Base-by-base conservation (phyloP, 129 eudicot species). In the Ambrosia artemisiifolia region DNA sequence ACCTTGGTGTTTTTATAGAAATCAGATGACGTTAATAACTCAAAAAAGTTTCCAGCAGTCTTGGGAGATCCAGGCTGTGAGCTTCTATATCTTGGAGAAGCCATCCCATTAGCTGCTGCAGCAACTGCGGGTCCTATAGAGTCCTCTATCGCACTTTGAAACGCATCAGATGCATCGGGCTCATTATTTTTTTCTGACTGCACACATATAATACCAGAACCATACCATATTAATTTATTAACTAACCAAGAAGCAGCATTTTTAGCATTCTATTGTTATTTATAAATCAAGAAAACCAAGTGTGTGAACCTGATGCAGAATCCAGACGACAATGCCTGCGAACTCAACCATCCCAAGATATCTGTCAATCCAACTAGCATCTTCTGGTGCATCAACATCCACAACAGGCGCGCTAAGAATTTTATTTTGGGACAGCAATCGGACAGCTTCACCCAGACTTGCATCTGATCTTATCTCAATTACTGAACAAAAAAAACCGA, bases 261-360 rank as follows among this genome's bases (percentile, higher is more conserved):
- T 53, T 10, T 40, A 40, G 44, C 44, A 8, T 40, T 40, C 44
- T 38, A 30, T 19, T 19, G 35, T 42, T 65, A 75, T 65, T 17
- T 63, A 65, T 30, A 11, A 66, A 44, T 67, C 3, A 69, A 61
- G 44, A 20, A 47, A 57, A n/a, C 14, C 14, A 9, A 24, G 48
- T n/a, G 32, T 32, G 61, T 54, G 34, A 68, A 93, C 98, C 98
- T 89, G 98, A 70, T 89, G 96, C 69, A 93, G 75, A 59, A 90
- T 87, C 98, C 98, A 93, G 1, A 89, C 96, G 18, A 86, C 98
- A 67, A 93, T 93, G 74, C 98, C 98, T 12, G 98, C 98, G 80
- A 93, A 93, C 83, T 93, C 98, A 34, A 87, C 91, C 61, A 93
- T 80, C 71, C 98, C 98, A 38, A 93, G 72, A 69, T 93, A 93